Evolutionary conservation across 176 grass and related monocot species (phyloP).

Genomic region (Oropetium thomaeum): DNA sequence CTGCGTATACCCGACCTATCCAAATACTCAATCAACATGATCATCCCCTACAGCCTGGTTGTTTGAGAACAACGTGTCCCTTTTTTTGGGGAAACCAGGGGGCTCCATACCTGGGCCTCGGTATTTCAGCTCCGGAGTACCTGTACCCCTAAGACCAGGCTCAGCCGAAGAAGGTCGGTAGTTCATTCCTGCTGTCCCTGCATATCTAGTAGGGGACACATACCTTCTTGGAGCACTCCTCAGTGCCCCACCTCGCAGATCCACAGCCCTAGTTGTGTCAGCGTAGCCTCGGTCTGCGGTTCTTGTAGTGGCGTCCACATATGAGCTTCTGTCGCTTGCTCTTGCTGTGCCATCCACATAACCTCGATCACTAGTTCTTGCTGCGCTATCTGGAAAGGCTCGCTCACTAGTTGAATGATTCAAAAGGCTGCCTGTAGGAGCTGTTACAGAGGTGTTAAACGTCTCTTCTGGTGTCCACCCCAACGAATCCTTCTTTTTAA

Average conservation of each 20-base stretch:
- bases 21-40: constrained; percentile 62
- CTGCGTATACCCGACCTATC: constrained; percentile 8
- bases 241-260: constrained; percentile 35
- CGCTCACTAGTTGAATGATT: constrained; percentile 51
- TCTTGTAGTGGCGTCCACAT: constrained; percentile 49
- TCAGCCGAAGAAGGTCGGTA: constrained; percentile 53
- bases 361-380: constrained; percentile 55
- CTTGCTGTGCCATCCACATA: constrained; percentile 51
- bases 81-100: constrained; percentile 76
- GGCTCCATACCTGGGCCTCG: constrained; percentile 79
- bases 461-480: constrained; percentile 80
- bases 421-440: constrained; percentile 51
- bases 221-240: constrained; percentile 79
- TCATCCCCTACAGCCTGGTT: constrained; percentile 68
- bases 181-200: constrained; percentile 52
- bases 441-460: constrained; percentile 48
- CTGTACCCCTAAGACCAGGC: constrained; percentile 51
- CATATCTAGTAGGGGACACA: constrained; percentile 69
- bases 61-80: constrained; percentile 62
- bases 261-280: constrained; percentile 42
- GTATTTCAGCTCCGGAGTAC: constrained; percentile 66
- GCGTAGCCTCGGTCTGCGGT: constrained; percentile 50
- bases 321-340: constrained; percentile 50
- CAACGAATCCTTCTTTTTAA: constrained; percentile 94
- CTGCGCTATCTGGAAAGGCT: constrained; percentile 45